Evolutionary conservation across 129 eudicot species (phyloP), one percentile per base, ranked within the genome.

Genomic region (Centella asiatica): DNA sequence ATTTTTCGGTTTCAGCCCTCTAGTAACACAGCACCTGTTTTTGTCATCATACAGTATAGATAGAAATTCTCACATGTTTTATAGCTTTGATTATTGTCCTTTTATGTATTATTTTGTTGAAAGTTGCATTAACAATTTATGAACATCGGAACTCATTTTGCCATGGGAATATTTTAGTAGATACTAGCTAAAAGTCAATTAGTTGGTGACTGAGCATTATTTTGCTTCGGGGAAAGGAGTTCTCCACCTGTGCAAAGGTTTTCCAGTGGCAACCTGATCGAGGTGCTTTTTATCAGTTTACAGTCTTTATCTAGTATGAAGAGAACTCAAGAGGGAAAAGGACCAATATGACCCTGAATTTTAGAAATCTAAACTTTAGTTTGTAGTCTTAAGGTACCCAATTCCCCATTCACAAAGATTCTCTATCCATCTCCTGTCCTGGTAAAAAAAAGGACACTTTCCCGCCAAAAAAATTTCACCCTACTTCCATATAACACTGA

Each of bases 401-500:
- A 56, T 3, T 62, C 42, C 19, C 32, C 10, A 2, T 37, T 36
- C 20, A 11, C 23, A 53, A 65, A 65, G 53, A 56, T 61, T 47
- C 48, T 46, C 34, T 9, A 15, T 40, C 61, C 24, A 31, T 18
- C 8, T 56, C 42, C 26, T 12, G n/a, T 13, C 31, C 44, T 12
- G 25, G 31, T n/a, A 2, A n/a, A 0, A 1, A 25, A 44, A n/a
- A 37, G 14, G 7, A 15, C 54, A 42, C 62, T 74, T 65, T 75
- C 70, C 70, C 67, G 60, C 74, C 74, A 68, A 59, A 64, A 55
- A 47, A 27, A 70, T 62, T 60, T 46, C 5, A 17, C 31, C 54
- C 33, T 48, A 64, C 55, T 36, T 18, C 62, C 78, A 62, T 72
- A 72, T 78, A 75, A 42, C 25, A 73, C 60, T 5, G 25, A 49